These are phyloP conservation scores for Anisogramma anomala DNA, from an alignment of 2,329 filamentous ascomycete species.

Conservation along the genomic window DNA sequence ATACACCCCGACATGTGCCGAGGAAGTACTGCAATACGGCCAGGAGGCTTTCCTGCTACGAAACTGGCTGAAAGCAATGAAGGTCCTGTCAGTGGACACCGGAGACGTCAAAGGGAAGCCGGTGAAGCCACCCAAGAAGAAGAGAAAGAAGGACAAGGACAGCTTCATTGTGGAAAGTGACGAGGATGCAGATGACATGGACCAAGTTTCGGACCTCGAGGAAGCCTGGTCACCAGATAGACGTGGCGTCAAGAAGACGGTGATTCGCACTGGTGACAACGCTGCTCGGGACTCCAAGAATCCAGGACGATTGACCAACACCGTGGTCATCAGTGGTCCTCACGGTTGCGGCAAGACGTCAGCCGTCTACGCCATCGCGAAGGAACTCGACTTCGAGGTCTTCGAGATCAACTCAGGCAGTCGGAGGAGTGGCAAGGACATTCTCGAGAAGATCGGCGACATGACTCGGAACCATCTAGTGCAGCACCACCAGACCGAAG, in stretches of 20 bases:
- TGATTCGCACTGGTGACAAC: conserved; percentile 35
- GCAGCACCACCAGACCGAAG: conserved; percentile 31
- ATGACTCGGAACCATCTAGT: conserved; percentile 96
- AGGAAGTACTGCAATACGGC: conserved; percentile 64
- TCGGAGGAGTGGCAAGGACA: conserved; percentile 76
- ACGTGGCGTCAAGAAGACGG: conserved; percentile 36
- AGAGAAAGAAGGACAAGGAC: conserved; percentile 62
- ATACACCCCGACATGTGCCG: conserved; percentile 60
- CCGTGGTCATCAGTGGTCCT: conserved; percentile 79
- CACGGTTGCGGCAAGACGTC: conserved; percentile 89
- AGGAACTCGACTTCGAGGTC: conserved; percentile 82
- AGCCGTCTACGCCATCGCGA: conserved; percentile 80
- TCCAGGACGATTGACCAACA: conserved; percentile 50
- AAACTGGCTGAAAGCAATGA: conserved; percentile 70
- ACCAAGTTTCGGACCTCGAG: conserved; percentile 54
- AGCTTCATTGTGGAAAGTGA: conserved; percentile 71
- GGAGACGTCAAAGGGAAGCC: conserved; percentile 30
- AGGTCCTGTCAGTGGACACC: conserved; percentile 64
- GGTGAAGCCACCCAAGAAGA: conserved; percentile 37
- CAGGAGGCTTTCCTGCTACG: conserved; percentile 59
- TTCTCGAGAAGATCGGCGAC: conserved; percentile 84
- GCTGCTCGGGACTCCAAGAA: conserved; percentile 29
- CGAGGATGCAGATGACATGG: conserved; percentile 59
- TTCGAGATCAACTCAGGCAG: conserved; percentile 88
- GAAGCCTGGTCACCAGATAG: conserved; percentile 28